Base-by-base conservation (phyloP, 2,329 filamentous ascomycete species). In the Fusarium mexicanum region DNA sequence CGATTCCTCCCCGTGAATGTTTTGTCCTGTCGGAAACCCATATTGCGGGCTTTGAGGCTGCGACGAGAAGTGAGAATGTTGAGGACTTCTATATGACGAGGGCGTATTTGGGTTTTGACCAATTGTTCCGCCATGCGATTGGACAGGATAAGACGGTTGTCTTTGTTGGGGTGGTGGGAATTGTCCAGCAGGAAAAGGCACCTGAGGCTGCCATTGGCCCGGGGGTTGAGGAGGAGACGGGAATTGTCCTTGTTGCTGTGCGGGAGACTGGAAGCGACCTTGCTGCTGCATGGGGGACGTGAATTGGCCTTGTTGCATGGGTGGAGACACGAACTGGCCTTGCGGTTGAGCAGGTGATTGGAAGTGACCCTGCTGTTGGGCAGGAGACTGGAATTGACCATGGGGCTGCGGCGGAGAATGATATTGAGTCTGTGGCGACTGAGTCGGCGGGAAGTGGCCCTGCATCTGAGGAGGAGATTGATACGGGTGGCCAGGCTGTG, bases 141-240 rank as follows among this genome's bases (percentile, higher is more conserved):
- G 81, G 9, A 84, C 83, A 20, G 81, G 72, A 12, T 71, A 64
- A 50, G 85, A 85, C 18, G 80, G 78, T 33, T 68, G 73, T 2
- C 84, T 84, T 41, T 85, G 84, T 3, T 84, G 82, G 3, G 85
- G 81, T 18, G 76, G 74, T 7, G 76, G 82, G 43, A 85, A 85
- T 35, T 79, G 83, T 51, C 84, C 83, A 16, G 26, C 54, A 29
- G 63, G 59, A 14, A 48, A 43, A 20, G 64, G 65, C 29, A 59
- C 59, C 31, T 69, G 70, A n/a, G 61, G 58, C 43, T 76, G 75
- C 58, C 72, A 71, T 38, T 68, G 73, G 20, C 67, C 46, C 14
- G 50, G 71, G 31, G 61, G 47, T 12, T 71, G 71, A 24, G 55
- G 46, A 22, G 70, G 58, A 35, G 69, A 60, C 22, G 55, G 69